These are phyloP conservation scores for Melaleuca alternifolia DNA, from an alignment of 345 rosid genomes.

Conservation along the genomic window DNA sequence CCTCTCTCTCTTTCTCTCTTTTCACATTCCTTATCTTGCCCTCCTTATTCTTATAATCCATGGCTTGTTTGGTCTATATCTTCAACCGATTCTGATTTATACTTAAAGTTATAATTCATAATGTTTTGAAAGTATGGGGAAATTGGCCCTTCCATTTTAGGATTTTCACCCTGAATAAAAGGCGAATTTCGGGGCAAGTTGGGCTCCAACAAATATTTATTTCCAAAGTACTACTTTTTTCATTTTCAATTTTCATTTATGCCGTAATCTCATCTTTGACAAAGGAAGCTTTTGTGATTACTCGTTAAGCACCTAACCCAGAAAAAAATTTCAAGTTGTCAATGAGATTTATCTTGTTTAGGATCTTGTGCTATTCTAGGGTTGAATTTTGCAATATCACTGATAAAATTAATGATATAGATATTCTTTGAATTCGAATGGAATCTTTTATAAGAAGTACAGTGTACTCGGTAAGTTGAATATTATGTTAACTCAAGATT, in stretches of 20 bases:
- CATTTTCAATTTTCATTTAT: neutral
- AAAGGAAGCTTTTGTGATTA: accelerated
- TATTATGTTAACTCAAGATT: neutral
- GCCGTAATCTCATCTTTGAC: accelerated
- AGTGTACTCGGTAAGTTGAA: neutral
- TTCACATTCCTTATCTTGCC: neutral
- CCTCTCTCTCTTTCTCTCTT: neutral
- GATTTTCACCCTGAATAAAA: neutral
- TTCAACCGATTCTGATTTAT: accelerated
- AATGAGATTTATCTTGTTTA: too few relatives aligned
- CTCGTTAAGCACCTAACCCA: too few relatives aligned
- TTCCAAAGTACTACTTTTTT: neutral
- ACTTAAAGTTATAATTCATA: neutral
- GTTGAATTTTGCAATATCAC: neutral
- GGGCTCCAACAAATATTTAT: neutral
- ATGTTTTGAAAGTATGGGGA: neutral
- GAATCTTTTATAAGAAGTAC: neutral
- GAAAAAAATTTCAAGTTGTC: too few relatives aligned
- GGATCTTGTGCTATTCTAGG: too few relatives aligned
- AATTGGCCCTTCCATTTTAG: neutral
- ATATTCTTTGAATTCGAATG: neutral
- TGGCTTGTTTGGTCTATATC: neutral
- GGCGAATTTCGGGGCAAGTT: accelerated
- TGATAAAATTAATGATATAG: too few relatives aligned
- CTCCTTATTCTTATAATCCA: neutral